Conservation (phyloP, 2,329 filamentous ascomycete genomes). For the Botrytis paeoniae region DNA sequence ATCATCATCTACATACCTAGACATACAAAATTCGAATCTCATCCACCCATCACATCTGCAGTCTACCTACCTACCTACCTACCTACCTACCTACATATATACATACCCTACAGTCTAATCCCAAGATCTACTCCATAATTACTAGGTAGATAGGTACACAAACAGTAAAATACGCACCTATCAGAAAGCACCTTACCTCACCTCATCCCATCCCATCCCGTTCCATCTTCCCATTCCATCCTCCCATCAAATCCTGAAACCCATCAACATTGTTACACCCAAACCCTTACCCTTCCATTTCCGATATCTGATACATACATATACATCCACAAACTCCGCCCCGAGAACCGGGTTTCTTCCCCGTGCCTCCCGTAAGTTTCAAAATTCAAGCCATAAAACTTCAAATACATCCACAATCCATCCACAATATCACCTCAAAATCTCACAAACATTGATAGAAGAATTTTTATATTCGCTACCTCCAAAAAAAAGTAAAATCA, state of each 20-base stretch:
- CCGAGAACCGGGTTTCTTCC: neutral
- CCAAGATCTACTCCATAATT: no score
- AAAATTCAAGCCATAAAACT: neutral
- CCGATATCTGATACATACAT: neutral
- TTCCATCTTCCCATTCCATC: neutral
- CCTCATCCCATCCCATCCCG: no score
- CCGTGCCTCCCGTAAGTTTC: neutral
- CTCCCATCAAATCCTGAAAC: neutral
- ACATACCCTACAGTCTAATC: no score
- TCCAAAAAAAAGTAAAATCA: neutral
- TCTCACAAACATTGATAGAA: neutral
- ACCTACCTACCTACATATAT: neutral
- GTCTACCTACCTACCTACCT: no score
- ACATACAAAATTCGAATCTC: no score
- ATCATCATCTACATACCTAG: no score
- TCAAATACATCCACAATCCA: neutral
- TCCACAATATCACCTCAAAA: neutral
- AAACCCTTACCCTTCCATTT: neutral
- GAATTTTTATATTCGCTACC: neutral
- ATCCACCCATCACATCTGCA: no score
- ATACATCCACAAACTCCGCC: neutral
- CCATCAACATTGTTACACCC: neutral
- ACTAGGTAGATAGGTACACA: no score
- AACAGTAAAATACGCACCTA: neutral
- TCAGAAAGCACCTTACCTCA: neutral